These are phyloP conservation scores for Fagopyrum esculentum DNA, from an alignment of 148 eudicot genomes.

Conservation along the genomic window DNA sequence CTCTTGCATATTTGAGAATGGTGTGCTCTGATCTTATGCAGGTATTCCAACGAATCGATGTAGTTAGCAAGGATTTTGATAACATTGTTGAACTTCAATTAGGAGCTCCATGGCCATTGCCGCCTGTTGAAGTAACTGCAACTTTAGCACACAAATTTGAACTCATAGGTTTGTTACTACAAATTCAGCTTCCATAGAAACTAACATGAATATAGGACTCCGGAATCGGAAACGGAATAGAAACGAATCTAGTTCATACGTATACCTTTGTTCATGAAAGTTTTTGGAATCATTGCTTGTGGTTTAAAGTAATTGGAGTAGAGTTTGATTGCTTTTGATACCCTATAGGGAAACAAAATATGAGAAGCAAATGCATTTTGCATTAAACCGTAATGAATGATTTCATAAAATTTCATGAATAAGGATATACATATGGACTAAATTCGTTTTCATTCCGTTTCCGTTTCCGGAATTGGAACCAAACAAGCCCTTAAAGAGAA, in stretches of 20 bases:
- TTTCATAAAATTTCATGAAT: too few relatives aligned
- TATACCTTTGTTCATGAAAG: too few relatives aligned
- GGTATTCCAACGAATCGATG: slow-evolving; percentile 93
- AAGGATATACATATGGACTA: too few relatives aligned
- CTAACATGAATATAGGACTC: background rate
- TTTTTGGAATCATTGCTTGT: too few relatives aligned
- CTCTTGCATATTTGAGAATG: background rate
- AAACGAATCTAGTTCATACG: background rate
- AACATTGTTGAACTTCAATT: slow-evolving; percentile 81
- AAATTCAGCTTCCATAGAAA: background rate
- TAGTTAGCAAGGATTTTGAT: slow-evolving; percentile 85
- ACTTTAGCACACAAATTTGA: slow-evolving; percentile 93
- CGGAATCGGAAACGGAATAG: background rate
- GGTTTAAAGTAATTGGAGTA: too few relatives aligned
- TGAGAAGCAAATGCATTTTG: too few relatives aligned
- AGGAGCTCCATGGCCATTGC: slow-evolving; percentile 91
- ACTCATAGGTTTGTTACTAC: slow-evolving; percentile 46
- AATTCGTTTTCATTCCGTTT: too few relatives aligned
- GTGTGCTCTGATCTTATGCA: slow-evolving; percentile 15
- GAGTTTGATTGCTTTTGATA: too few relatives aligned
- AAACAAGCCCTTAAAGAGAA: background rate
- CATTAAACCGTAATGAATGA: too few relatives aligned
- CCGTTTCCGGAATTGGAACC: too few relatives aligned
- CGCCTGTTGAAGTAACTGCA: slow-evolving; percentile 73
- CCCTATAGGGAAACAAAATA: too few relatives aligned